Base-by-base conservation (phyloP, 2,329 filamentous ascomycete genomes). In the Seiridium unicorne region DNA sequence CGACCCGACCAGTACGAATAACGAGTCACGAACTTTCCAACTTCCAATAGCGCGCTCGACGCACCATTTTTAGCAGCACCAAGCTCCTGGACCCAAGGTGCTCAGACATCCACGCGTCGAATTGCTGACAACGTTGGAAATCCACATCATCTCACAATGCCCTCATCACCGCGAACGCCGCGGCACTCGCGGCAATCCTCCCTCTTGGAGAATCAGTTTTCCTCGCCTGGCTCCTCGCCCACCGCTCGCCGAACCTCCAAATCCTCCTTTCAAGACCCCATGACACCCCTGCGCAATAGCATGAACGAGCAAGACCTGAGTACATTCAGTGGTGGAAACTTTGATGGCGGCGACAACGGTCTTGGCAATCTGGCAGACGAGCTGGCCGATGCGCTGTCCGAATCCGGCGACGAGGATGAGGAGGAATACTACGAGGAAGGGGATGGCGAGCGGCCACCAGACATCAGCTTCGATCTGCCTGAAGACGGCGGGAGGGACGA, bases 351-450 rank as follows among this genome's bases (percentile, higher is more conserved):
- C 3, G 77, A 76, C 55, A 85, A 85, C 62, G 88, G 89, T 7
- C 78, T 92, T 63, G 91, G 91, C 38, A 93, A 92, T 66, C 74
- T 95, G 54, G 91, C 91, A 1, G 91, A 94, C 73, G 91, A 95
- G 74, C 78, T 95, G 53, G 91, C 89, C 1, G 90, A 90, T 69
- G 87, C 88, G 3, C 86, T 90, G 72, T 86, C 84, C 48, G 87
- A 86, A 40, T 89, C 86, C 7, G 85, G 84, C 60, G 86, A 87
- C 44, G 85, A 84, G 60, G 86, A 87, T 44, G 81, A 79, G n/a
- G 83, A 81, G 26, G 81, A 83, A 40, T 79, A 81, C 61, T 76
- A 80, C 40, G 77, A 82, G 48, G 79, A 81, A 26, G 73, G 72
- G 46, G 79, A 81, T 26, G 73, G 73, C 55, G 65, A 69, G 51